Evolutionary conservation across 257 asterid species (phyloP).

Genomic region (Nicotiana tomentosiformis): DNA sequence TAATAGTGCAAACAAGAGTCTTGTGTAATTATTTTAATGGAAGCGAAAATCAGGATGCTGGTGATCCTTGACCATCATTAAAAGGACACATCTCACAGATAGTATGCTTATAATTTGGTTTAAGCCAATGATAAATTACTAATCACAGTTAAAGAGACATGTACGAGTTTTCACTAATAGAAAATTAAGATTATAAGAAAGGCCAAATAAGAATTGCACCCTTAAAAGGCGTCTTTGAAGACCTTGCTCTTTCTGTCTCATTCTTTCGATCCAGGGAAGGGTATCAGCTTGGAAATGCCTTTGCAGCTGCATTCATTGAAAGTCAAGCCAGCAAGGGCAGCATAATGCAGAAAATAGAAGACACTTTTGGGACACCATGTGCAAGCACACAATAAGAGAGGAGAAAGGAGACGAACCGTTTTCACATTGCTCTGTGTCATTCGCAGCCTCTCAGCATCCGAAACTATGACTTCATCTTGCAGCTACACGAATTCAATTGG

Average conservation of each 20-base stretch:
- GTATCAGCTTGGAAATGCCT: slow-evolving; percentile 91
- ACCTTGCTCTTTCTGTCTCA: slow-evolving; percentile 90
- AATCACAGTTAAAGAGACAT: background rate
- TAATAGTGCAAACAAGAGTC: background rate
- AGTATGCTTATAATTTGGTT: background rate
- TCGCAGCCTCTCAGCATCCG: slow-evolving; percentile 88
- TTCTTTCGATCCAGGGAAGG: slow-evolving; percentile 80
- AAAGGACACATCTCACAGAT: background rate
- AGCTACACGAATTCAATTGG: slow-evolving; percentile 45
- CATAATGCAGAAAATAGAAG: background rate
- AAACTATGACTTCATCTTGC: slow-evolving; percentile 83
- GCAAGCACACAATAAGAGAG: slow-evolving; percentile 10
- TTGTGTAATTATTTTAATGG: background rate
- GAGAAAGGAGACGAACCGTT: slow-evolving; percentile 44
- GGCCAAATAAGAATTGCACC: slow-evolving; percentile 33
- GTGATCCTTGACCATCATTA: background rate
- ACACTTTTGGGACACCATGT: background rate
- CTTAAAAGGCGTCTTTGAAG: slow-evolving; percentile 90
- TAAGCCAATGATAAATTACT: background rate
- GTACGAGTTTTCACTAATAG: background rate
- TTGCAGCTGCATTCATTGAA: slow-evolving; percentile 60
- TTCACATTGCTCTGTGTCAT: slow-evolving; percentile 87
- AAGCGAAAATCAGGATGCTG: background rate
- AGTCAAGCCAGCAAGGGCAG: background rate
- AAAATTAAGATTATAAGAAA: slow-evolving; percentile 1